Conservation (phyloP, 75 land plant genomes). For the Sequoia sempervirens region DNA sequence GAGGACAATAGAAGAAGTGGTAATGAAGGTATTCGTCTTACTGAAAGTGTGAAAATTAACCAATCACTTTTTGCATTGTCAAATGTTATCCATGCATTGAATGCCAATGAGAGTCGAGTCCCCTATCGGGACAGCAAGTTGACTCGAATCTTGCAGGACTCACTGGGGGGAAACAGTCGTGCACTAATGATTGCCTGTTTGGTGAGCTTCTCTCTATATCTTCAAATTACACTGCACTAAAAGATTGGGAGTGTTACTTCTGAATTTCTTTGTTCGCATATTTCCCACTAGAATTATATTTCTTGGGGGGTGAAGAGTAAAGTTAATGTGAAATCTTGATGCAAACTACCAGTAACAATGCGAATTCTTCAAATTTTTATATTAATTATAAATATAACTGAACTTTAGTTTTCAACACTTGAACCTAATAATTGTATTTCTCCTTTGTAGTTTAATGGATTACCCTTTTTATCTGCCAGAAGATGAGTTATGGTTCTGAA, state of each 20-base stretch:
- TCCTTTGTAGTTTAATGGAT: neutral
- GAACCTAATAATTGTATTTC: neutral
- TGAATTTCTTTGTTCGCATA: neutral
- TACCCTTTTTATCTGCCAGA: neutral
- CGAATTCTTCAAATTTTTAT: neutral
- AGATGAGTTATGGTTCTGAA: neutral
- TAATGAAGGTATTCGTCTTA: slow-evolving; percentile 82
- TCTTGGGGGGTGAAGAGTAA: neutral
- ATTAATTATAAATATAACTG: neutral
- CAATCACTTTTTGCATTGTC: slow-evolving; percentile 90
- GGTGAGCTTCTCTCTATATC: slow-evolving; percentile 33
- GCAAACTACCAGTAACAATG: neutral
- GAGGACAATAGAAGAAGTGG: slow-evolving; percentile 84
- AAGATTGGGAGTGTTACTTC: neutral
- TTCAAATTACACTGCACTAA: neutral
- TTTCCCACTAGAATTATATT: neutral
- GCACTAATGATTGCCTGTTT: slow-evolving; percentile 89
- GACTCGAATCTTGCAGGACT: slow-evolving; percentile 91
- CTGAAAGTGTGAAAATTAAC: slow-evolving; percentile 81
- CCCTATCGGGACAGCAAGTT: slow-evolving; percentile 94
- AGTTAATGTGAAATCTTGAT: neutral
- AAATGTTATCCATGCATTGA: slow-evolving; percentile 87
- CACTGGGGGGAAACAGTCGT: slow-evolving; percentile 81
- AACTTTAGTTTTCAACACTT: neutral
- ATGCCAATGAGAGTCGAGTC: slow-evolving; percentile 62